Base-by-base conservation (phyloP, 192 early-diverging fungal genomes). In the Bifiguratus adelaidae region DNA sequence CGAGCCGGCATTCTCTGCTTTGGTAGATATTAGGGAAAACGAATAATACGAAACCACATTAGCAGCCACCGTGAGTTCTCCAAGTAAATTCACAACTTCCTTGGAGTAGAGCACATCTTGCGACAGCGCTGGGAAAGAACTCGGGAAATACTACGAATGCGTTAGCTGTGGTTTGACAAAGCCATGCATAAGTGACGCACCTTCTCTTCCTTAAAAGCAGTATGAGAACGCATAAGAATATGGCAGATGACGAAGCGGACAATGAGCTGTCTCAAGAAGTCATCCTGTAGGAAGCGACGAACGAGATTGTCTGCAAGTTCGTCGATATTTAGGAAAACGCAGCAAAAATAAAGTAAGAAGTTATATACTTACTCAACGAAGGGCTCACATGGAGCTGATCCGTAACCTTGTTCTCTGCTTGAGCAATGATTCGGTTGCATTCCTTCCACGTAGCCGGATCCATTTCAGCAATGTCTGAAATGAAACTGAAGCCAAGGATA, bases 191-290 rank as follows among this genome's bases (percentile, higher is more conserved):
- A 9, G 26, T 18, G 11, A 61, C 25, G 33, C 65, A 76, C 76
- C 71, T 74, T 78, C 53, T 71, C 63, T 20, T 78, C 64, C 24
- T 67, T 65, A 28, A 76, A 78, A n/a, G 57, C 53, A 1, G 55
- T 59, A 36, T 98, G 92, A 18, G 70, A 67, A 19, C 67, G 69
- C 33, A 96, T 56, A 20, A 94, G 56, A 3, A 71, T 71, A 41
- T 70, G 68, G 52, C 78, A 83, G 13, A 96, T 30, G 0, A 91
- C 82, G 60, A 85, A 92, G 19, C 91, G 78, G 5, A 87, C 76
- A 29, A 93, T 70, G 52, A 98, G 85, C 53, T 91, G 89, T 22
- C 88, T 73, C 55, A 98, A 56, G 60, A 95, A 97, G 41, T 91
- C 91, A 63, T 96, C 95, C 37, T 85, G 70, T 42, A 95, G 53